Conservation (phyloP, 805 yeast genomes). For the Candida orba region DNA sequence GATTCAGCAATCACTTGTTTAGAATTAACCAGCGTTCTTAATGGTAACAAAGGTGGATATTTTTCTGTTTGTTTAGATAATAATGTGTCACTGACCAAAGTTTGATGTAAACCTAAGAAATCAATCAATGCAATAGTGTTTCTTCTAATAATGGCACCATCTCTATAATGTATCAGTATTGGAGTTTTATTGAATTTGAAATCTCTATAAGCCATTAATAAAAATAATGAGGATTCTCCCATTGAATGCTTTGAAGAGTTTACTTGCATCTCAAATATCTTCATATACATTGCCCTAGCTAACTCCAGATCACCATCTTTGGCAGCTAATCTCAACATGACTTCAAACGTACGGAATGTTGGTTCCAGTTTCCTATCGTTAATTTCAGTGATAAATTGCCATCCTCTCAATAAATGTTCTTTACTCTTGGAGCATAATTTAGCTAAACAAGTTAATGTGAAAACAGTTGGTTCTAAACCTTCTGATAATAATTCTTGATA, state of each 20-base stretch:
- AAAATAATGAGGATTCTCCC: slow-evolving; percentile 22
- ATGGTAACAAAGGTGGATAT: slow-evolving; percentile 66
- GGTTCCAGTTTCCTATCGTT: slow-evolving; percentile 37
- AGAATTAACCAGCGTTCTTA: slow-evolving; percentile 31
- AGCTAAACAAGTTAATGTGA: slow-evolving; percentile 50
- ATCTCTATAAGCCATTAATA: slow-evolving; percentile 45
- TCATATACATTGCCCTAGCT: slow-evolving; percentile 58
- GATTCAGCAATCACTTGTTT: slow-evolving; percentile 62
- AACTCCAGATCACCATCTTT: slow-evolving; percentile 71
- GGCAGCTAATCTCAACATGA: slow-evolving; percentile 71
- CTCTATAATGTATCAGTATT: slow-evolving; percentile 33
- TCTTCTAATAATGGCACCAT: slow-evolving; percentile 40
- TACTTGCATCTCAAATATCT: slow-evolving; percentile 31
- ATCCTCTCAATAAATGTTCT: slow-evolving; percentile 49
- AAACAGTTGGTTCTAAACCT: slow-evolving; percentile 32
- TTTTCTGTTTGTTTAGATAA: slow-evolving; percentile 14
- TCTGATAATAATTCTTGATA: slow-evolving; percentile 56
- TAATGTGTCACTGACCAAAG: slow-evolving; percentile 8
- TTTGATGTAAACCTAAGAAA: slow-evolving; percentile 24
- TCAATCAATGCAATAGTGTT: slow-evolving; percentile 39
- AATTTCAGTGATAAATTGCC: slow-evolving; percentile 71
- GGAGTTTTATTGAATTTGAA: slow-evolving; percentile 26
- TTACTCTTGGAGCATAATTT: slow-evolving; percentile 56
- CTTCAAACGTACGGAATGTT: slow-evolving; percentile 43
- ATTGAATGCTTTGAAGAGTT: background rate